phyloP scores from a whole-genome alignment of 768 basidiomycete genomes.

The Pulveroboletus sp. region DNA sequence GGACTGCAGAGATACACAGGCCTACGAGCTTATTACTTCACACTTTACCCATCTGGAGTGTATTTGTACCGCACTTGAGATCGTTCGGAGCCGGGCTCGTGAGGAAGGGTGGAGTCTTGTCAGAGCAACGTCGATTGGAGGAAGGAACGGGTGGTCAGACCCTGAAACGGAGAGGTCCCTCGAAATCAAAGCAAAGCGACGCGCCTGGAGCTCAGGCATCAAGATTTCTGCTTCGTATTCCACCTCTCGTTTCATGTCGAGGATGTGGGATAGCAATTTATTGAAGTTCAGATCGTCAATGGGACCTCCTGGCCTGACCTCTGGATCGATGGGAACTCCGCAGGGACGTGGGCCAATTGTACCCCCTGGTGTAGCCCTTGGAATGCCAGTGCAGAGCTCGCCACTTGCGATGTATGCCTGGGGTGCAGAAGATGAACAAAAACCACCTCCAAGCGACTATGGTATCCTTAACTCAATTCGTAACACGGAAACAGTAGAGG shows the following conservation, averaged over 20 bases:
- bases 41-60: conserved; percentile 29
- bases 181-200: conserved; percentile 54
- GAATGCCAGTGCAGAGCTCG: conserved; percentile 47
- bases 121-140: conserved; percentile 24
- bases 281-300: not conserved
- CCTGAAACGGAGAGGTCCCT: conserved; percentile 34
- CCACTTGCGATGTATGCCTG: conserved; percentile 41
- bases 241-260: not conserved
- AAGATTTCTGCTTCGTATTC: conserved; percentile 33
- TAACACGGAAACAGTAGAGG: conserved; percentile 8
- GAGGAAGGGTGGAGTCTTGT: conserved; percentile 37
- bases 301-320: conserved; percentile 21
- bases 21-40: conserved; percentile 13
- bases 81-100: conserved; percentile 40
- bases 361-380: conserved; percentile 41
- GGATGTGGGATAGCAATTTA: conserved; percentile 17
- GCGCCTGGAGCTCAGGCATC: conserved; percentile 61
- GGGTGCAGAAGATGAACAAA: conserved; percentile 36
- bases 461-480: conserved; percentile 15
- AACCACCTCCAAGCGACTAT: conserved; percentile 13
- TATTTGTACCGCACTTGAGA: conserved; percentile 38
- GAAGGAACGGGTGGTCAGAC: conserved; percentile 26
- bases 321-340: not conserved
- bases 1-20: not conserved
- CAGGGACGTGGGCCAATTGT: conserved; percentile 19